Evolutionary conservation across 2,329 filamentous ascomycete genomes (phyloP), one percentile per base, ranked within the genome.

Genomic region (Ceratocystis lukuohia): DNA sequence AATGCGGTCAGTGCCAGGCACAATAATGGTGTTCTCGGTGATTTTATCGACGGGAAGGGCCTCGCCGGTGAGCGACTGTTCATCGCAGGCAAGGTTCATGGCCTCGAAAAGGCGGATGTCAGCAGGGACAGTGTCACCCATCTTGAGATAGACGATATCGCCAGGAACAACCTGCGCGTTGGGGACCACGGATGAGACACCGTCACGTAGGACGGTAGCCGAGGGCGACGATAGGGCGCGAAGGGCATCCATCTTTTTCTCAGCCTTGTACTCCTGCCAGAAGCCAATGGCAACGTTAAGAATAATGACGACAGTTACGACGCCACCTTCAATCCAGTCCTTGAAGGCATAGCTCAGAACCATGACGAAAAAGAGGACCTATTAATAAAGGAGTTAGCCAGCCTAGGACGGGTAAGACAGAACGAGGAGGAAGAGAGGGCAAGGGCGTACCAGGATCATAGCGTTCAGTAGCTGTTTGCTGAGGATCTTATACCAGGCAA

Each of bases 71-170:
- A 91, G 80, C 62, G 88, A 84, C 59, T 87, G 86, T 74, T 91
- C 88, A 71, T 96, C 90, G 72, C 88, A 90, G 69, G 85, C 84
- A 59, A 91, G 80, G 73, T 94, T 93, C 82, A 92, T 88, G 68
- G 82, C 83, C 71, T 90, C 86, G 70, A 88, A 81, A 22, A 87
- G 75, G 65, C 87, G 84, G 50, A 91, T 74, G 72, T 91, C 88
- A 46, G 88, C 88, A 8, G 88, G 88, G 50, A 91, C 82, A 3
- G 87, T 88, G 74, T 90, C 88, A 68, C 88, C 88, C 75, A 84
- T 88, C 76, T 83, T 87, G 71, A 87, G 78, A 46, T 82, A 76
- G 68, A 87, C 79, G 66, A 91, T 79, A 69, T 91, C 88, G 53
- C 88, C 89, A n/a, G 85, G 85, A 0, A 90, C 85, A 46, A 90